These are phyloP conservation scores for Adansonia digitata DNA, from an alignment of 345 rosid genomes.

Conservation along the genomic window DNA sequence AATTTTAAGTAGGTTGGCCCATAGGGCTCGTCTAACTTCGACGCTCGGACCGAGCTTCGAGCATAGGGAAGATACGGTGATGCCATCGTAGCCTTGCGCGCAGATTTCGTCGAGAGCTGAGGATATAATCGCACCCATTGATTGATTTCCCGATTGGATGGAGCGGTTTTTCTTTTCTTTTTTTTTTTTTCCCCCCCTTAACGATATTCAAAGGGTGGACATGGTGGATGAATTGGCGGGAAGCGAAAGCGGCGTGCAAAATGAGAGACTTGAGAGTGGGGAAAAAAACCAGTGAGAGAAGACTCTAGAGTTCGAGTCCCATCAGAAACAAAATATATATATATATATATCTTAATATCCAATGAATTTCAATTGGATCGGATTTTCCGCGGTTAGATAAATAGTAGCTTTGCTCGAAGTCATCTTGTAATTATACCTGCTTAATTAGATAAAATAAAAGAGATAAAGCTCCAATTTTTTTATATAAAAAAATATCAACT, in stretches of 20 bases:
- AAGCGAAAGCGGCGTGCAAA: background rate
- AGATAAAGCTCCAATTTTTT: too few species aligned
- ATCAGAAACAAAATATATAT: background rate
- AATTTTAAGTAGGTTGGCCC: constrained; percentile 43
- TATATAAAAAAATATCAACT: too few species aligned
- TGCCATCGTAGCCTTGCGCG: constrained; percentile 39
- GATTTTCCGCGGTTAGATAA: too few species aligned
- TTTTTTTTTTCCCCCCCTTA: too few species aligned
- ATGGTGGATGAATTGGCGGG: constrained; percentile 1
- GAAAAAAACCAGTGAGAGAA: background rate
- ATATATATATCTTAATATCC: too few species aligned
- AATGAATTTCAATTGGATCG: too few species aligned
- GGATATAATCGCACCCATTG: constrained; percentile 48
- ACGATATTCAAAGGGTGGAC: background rate
- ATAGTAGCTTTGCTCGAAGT: too few species aligned
- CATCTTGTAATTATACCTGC: too few species aligned
- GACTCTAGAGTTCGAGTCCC: background rate
- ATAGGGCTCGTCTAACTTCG: constrained; percentile 33
- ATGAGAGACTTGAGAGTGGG: background rate
- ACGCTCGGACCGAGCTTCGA: constrained; percentile 18
- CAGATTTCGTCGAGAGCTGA: constrained; percentile 62
- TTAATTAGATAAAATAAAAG: too few species aligned
- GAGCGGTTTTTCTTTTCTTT: background rate
- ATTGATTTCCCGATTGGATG: background rate
- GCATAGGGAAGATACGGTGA: constrained; percentile 39